These are phyloP conservation scores for Venturiaceae sp. DNA, from an alignment of 2,329 filamentous ascomycete genomes.

Conservation along the genomic window DNA sequence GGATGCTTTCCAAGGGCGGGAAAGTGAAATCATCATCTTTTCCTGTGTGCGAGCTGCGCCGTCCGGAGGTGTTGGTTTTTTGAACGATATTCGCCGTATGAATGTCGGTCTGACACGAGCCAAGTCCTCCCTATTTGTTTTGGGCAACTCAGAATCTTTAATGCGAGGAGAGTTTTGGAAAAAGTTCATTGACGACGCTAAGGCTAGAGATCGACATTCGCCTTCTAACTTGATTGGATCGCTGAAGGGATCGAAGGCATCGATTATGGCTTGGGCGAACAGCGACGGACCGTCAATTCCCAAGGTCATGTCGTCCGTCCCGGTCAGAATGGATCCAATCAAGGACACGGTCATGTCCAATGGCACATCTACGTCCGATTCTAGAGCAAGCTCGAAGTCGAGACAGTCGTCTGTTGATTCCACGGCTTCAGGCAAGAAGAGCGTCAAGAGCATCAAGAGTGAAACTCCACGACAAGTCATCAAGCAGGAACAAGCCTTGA, in stretches of 20 bases:
- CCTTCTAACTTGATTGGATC: neutral
- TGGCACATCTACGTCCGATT: too few relatives aligned
- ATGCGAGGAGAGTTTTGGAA: constrained; percentile 86
- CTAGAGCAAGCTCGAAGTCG: neutral
- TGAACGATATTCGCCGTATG: constrained; percentile 97
- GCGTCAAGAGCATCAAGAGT: neutral
- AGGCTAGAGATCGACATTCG: neutral
- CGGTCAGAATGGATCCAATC: neutral
- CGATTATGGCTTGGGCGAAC: neutral
- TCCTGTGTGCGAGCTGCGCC: constrained; percentile 91
- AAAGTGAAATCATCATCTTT: constrained; percentile 98
- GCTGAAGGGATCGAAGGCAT: neutral
- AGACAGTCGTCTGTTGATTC: neutral
- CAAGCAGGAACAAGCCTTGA: neutral
- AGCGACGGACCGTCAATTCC: neutral
- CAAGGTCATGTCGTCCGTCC: neutral
- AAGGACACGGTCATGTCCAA: neutral
- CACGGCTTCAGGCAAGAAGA: neutral
- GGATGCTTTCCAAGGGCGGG: constrained; percentile 92
- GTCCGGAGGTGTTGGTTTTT: constrained; percentile 95
- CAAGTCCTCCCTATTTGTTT: constrained; percentile 91
- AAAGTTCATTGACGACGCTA: constrained; percentile 58
- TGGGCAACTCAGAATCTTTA: constrained; percentile 83
- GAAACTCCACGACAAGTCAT: neutral
- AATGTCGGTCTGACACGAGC: constrained; percentile 96